phyloP scores from a whole-genome alignment of 257 asterid species.

The Perilla frutescens region DNA sequence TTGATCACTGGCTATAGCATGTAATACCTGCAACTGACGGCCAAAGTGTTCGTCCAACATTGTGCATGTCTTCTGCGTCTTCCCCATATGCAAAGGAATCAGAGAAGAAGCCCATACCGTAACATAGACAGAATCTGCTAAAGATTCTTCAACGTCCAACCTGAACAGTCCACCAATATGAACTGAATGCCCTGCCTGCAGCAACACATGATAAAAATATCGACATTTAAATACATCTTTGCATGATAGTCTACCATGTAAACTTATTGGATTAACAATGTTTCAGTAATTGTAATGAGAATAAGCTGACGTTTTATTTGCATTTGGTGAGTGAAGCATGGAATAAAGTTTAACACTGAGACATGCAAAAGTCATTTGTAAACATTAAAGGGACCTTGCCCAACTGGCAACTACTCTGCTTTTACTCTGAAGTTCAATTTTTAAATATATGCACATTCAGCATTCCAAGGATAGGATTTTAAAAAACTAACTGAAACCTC shows the following conservation, averaged over 20 bases:
- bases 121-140: constrained; percentile 71
- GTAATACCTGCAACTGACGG: constrained; percentile 67
- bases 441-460: not conserved
- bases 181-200: constrained; percentile 76
- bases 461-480: not conserved
- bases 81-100: constrained; percentile 93
- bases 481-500: not conserved
- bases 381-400: not conserved
- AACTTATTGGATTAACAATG: not conserved
- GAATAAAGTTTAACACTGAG: not conserved
- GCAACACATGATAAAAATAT: constrained; percentile 34
- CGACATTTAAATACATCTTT: not conserved
- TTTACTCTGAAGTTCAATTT: not conserved
- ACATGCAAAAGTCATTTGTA: not conserved
- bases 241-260: not conserved
- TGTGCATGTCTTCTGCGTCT: constrained; percentile 61
- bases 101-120: constrained; percentile 90
- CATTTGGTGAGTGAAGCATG: not conserved
- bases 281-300: not conserved
- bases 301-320: not conserved
- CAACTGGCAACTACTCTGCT: not conserved
- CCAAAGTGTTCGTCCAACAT: constrained; percentile 85
- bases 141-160: constrained; percentile 75
- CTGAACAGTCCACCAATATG: constrained; percentile 86
- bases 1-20: constrained; percentile 16